Percentiles rank a stretch among this genome's conserved stretches.
Evolutionary conservation across 192 early-diverging fungal species (phyloP).

Genomic region (Rhizophlyctis rosea): DNA sequence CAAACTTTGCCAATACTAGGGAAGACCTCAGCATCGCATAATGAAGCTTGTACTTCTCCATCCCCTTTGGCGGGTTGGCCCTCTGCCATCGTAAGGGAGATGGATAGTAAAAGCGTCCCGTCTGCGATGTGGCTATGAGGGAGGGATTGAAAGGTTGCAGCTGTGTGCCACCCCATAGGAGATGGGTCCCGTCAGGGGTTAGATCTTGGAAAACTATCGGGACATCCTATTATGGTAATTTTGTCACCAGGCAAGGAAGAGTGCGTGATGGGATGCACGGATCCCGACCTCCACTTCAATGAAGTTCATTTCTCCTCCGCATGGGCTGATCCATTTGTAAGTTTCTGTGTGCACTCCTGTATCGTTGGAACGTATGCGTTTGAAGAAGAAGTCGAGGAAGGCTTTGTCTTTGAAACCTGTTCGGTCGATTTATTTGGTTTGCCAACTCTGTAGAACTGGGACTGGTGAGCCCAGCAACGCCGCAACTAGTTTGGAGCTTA

Average conservation of each 20-base stretch:
- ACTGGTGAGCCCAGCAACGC: too few species aligned
- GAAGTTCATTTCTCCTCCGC: conserved; percentile 38
- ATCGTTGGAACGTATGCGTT: conserved; percentile 15
- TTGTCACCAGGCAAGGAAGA: too few species aligned
- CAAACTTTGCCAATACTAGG: conserved; percentile 20
- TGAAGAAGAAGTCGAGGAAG: conserved; percentile 43
- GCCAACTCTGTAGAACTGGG: too few species aligned
- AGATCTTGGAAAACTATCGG: conserved; percentile 35
- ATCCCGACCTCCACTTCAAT: conserved; percentile 27
- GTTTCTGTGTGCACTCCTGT: background rate
- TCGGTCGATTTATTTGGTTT: background rate
- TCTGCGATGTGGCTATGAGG: conserved; percentile 7
- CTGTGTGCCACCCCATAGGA: conserved; percentile 24
- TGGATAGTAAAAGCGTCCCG: conserved; percentile 34
- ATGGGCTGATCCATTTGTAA: conserved; percentile 29
- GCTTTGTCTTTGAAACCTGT: conserved; percentile 31
- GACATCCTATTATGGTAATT: too few species aligned
- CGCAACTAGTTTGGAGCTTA: too few species aligned
- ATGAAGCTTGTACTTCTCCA: background rate
- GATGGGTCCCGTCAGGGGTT: conserved; percentile 4
- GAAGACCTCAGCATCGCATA: conserved; percentile 26
- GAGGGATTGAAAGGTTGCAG: conserved; percentile 20
- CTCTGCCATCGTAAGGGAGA: conserved; percentile 8
- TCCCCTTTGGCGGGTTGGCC: background rate
- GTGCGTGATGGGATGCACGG: too few species aligned